Evolutionary conservation across 2,329 filamentous ascomycete genomes (phyloP), one percentile per base, ranked within the genome.

Genomic region (Leptographium galeiforme): DNA sequence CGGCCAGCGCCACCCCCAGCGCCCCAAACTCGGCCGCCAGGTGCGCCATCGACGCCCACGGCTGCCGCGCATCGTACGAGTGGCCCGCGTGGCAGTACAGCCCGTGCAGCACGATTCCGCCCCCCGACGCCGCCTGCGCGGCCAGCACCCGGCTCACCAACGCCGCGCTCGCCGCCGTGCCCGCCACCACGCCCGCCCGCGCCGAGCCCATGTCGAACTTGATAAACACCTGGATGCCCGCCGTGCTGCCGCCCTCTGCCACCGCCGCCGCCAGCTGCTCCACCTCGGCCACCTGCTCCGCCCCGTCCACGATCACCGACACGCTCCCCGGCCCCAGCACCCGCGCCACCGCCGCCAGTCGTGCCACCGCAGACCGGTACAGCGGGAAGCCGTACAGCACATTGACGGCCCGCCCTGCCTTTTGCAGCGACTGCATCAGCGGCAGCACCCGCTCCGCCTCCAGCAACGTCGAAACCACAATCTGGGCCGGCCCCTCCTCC

Each of bases 191-290:
- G 19, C 87, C 87, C 0, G 87, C 85, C 16, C 87, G 81, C 61
- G 81, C 74, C 59, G 81, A 81, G 12, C 85, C 85, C 50, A 85
- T 82, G 63, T 91, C 85, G 41, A 91, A 77, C 61, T 90, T 90
- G 61, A 90, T 70, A 62, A 82, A 87, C 14, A 86, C 70, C 0
- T 71, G 7, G 72, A 10, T n/a, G 79, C 65, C 8, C 72, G 64
- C 39, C 66, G 56, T 2, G 70, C 47, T n/a, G 54, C 41, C 16
- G 33, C 41, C 18, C 8, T 13, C 34, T 8, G 8, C 6, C 34
- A 19, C 18, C 11, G 34, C 18, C 16, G 8, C 18, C 2, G 48
- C 50, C 12, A 57, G 41, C 46, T 39, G 19, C 34, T 51, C 65
- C 7, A 73, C 66, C 40, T 67, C 58, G 1, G 70, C 63, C 2